Percentiles rank a stretch among this genome's conserved stretches.
phyloP scores from a whole-genome alignment of 2,329 filamentous ascomycete genomes.

The Hortaea werneckii region DNA sequence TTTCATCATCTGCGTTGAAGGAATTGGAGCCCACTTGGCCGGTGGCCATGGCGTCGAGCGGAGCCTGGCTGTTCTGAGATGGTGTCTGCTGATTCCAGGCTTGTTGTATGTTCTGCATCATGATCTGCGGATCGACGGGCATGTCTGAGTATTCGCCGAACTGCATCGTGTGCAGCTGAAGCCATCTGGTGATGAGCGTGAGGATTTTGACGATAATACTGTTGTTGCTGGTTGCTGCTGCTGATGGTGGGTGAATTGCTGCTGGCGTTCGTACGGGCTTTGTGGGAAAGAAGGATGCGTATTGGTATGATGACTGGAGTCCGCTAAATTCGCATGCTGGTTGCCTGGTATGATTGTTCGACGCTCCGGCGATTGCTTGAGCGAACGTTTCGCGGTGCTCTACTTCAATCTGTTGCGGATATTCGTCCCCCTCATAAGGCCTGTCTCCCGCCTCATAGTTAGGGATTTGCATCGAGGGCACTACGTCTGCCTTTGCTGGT shows the following conservation, averaged over 20 bases:
- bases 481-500: background rate
- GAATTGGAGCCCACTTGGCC: background rate
- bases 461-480: no score
- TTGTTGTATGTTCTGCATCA: conserved; percentile 23
- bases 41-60: background rate
- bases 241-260: background rate
- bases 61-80: background rate
- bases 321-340: conserved; percentile 6
- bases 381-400: background rate
- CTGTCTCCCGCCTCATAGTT: no score
- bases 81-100: conserved; percentile 2
- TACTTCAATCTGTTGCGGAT: no score
- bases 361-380: conserved; percentile 1
- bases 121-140: conserved; percentile 53
- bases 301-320: background rate
- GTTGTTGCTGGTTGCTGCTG: no score
- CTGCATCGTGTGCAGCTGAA: conserved; percentile 27
- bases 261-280: background rate
- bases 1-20: background rate
- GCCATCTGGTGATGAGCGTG: conserved; percentile 13
- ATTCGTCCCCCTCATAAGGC: no score
- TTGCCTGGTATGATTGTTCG: background rate
- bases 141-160: conserved; percentile 39
- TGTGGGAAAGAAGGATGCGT: background rate
- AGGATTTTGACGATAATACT: background rate